Base-by-base conservation (phyloP, 129 eudicot species). In the Flaveria sonorensis region DNA sequence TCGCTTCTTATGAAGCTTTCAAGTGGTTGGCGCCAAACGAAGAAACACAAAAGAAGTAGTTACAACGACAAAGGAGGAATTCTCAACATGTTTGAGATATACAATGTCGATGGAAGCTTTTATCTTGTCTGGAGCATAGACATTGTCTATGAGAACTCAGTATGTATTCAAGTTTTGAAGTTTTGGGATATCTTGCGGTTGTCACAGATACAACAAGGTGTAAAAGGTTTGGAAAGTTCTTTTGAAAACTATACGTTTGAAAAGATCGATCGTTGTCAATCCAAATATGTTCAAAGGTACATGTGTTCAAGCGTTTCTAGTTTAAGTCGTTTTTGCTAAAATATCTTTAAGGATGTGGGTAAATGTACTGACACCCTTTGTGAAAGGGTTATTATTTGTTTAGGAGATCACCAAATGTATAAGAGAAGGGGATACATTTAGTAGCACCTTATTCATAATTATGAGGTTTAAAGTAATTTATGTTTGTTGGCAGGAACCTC, bases 1-100 rank as follows among this genome's bases (percentile, higher is more conserved):
- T 56, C 81, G 3, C 78, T 86, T 16, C 76, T 88, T 23, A 47
- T 24, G 46, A 81, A 84, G 82, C 83, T 86, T 68, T 77, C 88
- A 2, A 52, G 52, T 67, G 90, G 90, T 12, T 85, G 81, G 87
- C 85, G 85, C 15, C 65, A 67, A 52, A 70, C 19, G 1, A 24
- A 65, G 70, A 70, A 81, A 36, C 63, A 30, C 1, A 53, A 45
- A 77, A 78, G 12, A 16, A 67, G 19, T 10, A 7, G 10, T 43
- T 13, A 5, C 40, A 26, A 7, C 10, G 19, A 10, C 20, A 18
- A 68, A 21, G 26, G 0, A 42, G 73, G 83, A 36, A 45, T 13
- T 11, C 51, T 74, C 42, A 68, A 71, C 18, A 50, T 86, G 40
- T 42, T 88, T 67, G 81, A 89, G 77, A 61, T 53, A 15, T 77